A percentile compares a stretch with the other conserved stretches of the same genome.
Evolutionary conservation across 208 protist genomes (phyloP).

Genomic region (Trypanosoma mega): DNA sequence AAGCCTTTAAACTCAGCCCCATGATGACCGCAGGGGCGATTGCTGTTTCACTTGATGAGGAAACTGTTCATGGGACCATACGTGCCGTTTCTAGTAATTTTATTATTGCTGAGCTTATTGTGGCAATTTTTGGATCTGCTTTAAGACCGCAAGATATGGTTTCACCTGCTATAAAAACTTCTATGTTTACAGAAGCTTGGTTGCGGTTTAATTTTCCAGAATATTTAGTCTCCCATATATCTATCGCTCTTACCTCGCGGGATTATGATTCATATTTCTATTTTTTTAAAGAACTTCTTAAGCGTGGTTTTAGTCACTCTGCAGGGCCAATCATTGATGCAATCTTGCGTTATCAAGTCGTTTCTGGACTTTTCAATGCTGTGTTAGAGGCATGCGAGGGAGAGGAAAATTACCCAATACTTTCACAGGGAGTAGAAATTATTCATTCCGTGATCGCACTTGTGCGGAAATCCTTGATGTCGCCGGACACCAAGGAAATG

Average conservation of each 20-base stretch:
- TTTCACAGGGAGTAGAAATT: conserved; percentile 52
- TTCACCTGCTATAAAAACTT: conserved; percentile 35
- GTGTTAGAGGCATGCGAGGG: conserved; percentile 37
- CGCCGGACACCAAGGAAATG: conserved; percentile 44
- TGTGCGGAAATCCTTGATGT: conserved; percentile 52
- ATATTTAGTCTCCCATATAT: conserved; percentile 31
- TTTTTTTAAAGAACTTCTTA: conserved; percentile 65
- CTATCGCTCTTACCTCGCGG: conserved; percentile 29
- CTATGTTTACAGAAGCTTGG: conserved; percentile 54
- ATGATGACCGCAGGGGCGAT: conserved; percentile 45
- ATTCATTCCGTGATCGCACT: conserved; percentile 41
- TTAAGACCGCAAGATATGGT: conserved; percentile 40
- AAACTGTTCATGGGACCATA: conserved; percentile 35
- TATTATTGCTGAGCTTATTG: conserved; percentile 59
- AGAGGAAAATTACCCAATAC: conserved; percentile 23
- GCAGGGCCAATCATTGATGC: conserved; percentile 67
- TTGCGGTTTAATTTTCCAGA: conserved; percentile 39
- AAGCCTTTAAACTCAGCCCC: conserved; percentile 62
- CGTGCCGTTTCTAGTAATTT: conserved; percentile 43
- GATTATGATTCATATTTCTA: conserved; percentile 65
- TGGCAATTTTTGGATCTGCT: conserved; percentile 61
- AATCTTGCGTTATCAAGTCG: conserved; percentile 43
- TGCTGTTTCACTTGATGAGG: conserved; percentile 31
- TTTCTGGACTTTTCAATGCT: conserved; percentile 29
- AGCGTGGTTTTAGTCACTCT: conserved; percentile 66